A percentile compares a stretch with the other conserved stretches of the same genome.
Evolutionary conservation across 2,329 filamentous ascomycete genomes (phyloP).

Genomic region (Teratosphaeria viscida): DNA sequence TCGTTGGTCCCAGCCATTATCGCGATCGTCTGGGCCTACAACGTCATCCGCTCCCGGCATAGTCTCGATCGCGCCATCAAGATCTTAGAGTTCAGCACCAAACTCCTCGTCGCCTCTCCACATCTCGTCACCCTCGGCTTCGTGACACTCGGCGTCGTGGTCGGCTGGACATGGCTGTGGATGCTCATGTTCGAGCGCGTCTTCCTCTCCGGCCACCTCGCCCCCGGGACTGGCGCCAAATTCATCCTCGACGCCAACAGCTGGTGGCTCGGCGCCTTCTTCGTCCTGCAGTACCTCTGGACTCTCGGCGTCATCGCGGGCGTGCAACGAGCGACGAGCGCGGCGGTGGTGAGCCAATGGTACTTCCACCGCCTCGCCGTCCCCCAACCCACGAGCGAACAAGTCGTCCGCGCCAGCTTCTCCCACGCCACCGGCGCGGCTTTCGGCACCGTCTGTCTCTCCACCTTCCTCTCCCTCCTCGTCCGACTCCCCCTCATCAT

Average conservation of each 20-base stretch:
- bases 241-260: slow-evolving; percentile 81
- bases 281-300: slow-evolving; percentile 93
- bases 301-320: slow-evolving; percentile 78
- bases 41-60: slow-evolving; percentile 68
- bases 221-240: slow-evolving; percentile 32
- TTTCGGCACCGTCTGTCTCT: slow-evolving; percentile 85
- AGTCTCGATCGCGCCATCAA: slow-evolving; percentile 73
- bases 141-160: slow-evolving; percentile 60
- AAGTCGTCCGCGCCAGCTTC: slow-evolving; percentile 75
- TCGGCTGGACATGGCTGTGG: slow-evolving; percentile 92
- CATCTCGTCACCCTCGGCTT: slow-evolving; percentile 78
- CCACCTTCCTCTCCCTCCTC: slow-evolving; percentile 67
- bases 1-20: slow-evolving; percentile 65
- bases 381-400: slow-evolving; percentile 64
- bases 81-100: slow-evolving; percentile 85
- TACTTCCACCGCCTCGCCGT: slow-evolving; percentile 89
- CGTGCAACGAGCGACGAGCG: slow-evolving; percentile 81
- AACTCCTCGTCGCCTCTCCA: slow-evolving; percentile 75
- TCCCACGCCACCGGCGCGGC: slow-evolving; percentile 74
- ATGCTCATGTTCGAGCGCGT: slow-evolving; percentile 91
- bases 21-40: slow-evolving; percentile 70
- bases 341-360: slow-evolving; percentile 95
- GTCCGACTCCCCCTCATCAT: slow-evolving; percentile 78
- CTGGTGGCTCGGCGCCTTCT: slow-evolving; percentile 92
- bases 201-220: slow-evolving; percentile 84